phyloP scores from a whole-genome alignment of 2,329 filamentous ascomycete genomes.

The Claviceps monticola region DNA sequence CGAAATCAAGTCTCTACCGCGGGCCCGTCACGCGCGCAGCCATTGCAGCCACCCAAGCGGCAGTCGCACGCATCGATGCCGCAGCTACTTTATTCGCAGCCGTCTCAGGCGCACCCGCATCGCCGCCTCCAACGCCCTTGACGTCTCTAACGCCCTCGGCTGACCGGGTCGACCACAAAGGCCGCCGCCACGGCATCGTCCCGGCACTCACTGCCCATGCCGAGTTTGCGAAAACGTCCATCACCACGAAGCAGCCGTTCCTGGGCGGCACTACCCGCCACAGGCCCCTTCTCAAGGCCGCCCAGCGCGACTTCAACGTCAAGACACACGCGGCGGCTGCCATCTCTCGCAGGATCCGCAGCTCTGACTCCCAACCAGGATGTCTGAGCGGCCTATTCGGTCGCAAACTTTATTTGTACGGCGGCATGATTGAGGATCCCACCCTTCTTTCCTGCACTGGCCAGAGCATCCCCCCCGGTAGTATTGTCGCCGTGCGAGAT shows the following conservation, averaged over 20 bases:
- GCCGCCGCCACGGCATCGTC: constrained; percentile 4
- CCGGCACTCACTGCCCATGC: constrained; percentile 14
- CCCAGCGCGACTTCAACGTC: constrained; percentile 23
- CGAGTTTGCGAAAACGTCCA: constrained; percentile 16
- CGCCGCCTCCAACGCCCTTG: constrained; percentile 4
- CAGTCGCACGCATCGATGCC: constrained; percentile 21
- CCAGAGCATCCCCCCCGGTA: constrained; percentile 8
- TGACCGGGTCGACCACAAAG: background rate
- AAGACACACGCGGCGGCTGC: constrained; percentile 19
- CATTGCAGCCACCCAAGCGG: constrained; percentile 21
- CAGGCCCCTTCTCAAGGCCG: constrained; percentile 25
- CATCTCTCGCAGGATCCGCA: constrained; percentile 28
- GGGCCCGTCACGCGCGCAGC: constrained; percentile 24
- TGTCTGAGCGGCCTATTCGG: constrained; percentile 24
- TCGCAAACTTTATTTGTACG: constrained; percentile 24
- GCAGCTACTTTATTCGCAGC: constrained; percentile 6
- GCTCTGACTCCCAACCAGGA: constrained; percentile 27
- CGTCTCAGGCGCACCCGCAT: background rate
- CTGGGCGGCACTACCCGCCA: constrained; percentile 22
- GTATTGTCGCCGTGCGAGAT: constrained; percentile 22
- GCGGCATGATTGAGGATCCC: constrained; percentile 23
- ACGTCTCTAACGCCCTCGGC: constrained; percentile 3
- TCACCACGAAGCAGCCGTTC: constrained; percentile 21
- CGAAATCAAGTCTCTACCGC: constrained; percentile 27
- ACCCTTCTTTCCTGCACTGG: constrained; percentile 2